Evolutionary conservation across 73 alveolate genomes (phyloP).

Genomic region (Paramecium caudatum): DNA sequence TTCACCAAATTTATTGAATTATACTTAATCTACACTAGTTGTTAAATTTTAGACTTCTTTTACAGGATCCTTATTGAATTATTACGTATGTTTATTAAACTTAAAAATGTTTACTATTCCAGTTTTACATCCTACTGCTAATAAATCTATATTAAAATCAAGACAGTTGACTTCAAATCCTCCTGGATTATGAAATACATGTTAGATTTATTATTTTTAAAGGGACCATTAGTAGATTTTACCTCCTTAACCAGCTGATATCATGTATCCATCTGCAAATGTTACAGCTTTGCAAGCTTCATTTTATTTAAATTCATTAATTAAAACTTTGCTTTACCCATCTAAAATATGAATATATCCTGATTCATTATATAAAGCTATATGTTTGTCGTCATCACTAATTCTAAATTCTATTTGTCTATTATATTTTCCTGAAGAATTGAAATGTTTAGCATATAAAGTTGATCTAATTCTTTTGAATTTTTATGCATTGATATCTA

Average conservation of each 20-base stretch:
- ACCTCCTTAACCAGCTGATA: conserved; percentile 72
- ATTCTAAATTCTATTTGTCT: conserved; percentile 68
- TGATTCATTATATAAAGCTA: conserved; percentile 71
- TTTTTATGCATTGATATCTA: background rate
- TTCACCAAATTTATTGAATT: conserved; percentile 66
- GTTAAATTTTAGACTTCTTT: conserved; percentile 72
- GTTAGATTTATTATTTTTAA: conserved; percentile 29
- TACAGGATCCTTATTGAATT: conserved; percentile 34
- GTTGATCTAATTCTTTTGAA: background rate
- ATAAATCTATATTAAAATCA: conserved; percentile 23
- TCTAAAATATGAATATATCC: conserved; percentile 66
- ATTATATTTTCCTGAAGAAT: conserved; percentile 52
- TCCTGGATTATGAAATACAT: conserved; percentile 74
- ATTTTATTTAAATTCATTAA: conserved; percentile 65
- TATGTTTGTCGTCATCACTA: conserved; percentile 61
- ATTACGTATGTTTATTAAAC: conserved; percentile 12
- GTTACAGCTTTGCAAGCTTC: conserved; percentile 70
- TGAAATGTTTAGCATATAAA: conserved; percentile 18
- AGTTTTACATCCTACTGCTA: conserved; percentile 65
- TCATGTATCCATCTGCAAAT: conserved; percentile 58
- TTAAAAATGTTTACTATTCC: conserved; percentile 70
- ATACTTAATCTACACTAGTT: conserved; percentile 64
- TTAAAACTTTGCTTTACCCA: conserved; percentile 52
- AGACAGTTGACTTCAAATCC: conserved; percentile 61
- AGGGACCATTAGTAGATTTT: conserved; percentile 70